These are phyloP conservation scores for Tetrapisispora arboricola DNA, from an alignment of 805 yeast species.

Conservation along the genomic window DNA sequence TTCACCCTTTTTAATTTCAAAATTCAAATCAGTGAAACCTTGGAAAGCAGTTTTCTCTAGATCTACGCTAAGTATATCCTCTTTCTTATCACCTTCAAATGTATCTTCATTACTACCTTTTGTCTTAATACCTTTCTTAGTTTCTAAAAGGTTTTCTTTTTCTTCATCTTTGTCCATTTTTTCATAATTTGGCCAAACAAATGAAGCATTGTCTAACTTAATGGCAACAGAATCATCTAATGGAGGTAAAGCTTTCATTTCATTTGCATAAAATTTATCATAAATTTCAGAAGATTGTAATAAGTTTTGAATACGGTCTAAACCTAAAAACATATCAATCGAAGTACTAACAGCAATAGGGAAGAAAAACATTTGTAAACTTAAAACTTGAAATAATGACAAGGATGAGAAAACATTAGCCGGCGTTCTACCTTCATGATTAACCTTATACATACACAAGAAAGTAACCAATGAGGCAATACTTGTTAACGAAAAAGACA, in stretches of 20 bases:
- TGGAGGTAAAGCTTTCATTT: constrained; percentile 10
- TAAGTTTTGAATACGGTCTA: constrained; percentile 45
- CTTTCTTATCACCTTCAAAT: neutral
- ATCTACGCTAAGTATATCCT: constrained; percentile 7
- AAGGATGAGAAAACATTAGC: constrained; percentile 63
- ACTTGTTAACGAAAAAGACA: constrained; percentile 57
- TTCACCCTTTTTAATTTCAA: constrained; percentile 52
- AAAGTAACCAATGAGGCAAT: constrained; percentile 60
- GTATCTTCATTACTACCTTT: constrained; percentile 1
- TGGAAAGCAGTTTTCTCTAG: constrained; percentile 25
- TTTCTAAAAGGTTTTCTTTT: constrained; percentile 17
- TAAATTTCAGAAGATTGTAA: constrained; percentile 36
- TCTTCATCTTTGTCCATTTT: constrained; percentile 25
- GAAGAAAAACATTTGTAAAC: constrained; percentile 53
- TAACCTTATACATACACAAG: constrained; percentile 37
- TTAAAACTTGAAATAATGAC: constrained; percentile 52
- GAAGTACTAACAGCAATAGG: constrained; percentile 63
- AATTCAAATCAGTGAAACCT: constrained; percentile 43
- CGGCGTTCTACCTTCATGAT: constrained; percentile 35
- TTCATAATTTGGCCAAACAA: constrained; percentile 55
- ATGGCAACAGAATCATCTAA: constrained; percentile 35
- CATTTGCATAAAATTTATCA: constrained; percentile 12
- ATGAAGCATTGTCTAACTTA: constrained; percentile 41
- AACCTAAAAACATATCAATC: constrained; percentile 56
- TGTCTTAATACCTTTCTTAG: constrained; percentile 10